A percentile compares a stretch with the other conserved stretches of the same genome.
Conservation (phyloP, 805 yeast genomes). For the Kazachstania psychrophila region DNA sequence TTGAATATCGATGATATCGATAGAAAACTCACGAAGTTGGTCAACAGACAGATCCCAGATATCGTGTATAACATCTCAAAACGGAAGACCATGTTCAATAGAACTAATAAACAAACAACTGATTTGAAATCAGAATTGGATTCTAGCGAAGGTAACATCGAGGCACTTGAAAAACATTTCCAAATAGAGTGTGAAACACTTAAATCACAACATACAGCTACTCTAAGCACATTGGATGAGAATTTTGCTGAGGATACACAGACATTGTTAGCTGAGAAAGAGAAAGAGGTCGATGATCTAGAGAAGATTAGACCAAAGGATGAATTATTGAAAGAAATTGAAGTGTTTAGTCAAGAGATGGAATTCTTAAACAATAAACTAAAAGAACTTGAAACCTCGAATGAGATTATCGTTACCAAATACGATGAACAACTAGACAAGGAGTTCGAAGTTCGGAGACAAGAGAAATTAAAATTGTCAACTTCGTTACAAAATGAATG, state of each 20-base stretch:
- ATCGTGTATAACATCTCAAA: slow-evolving; percentile 22
- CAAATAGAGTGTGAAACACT: background rate
- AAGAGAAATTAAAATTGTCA: background rate
- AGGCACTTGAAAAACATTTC: slow-evolving; percentile 6
- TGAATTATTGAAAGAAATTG: slow-evolving; percentile 5
- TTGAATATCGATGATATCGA: slow-evolving; percentile 2
- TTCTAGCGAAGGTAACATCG: slow-evolving; percentile 5
- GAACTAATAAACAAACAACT: slow-evolving; percentile 13
- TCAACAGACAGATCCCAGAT: slow-evolving; percentile 19
- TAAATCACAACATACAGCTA: background rate
- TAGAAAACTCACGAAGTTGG: slow-evolving; percentile 5
- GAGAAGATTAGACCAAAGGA: slow-evolving; percentile 20
- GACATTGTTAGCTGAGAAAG: slow-evolving; percentile 8
- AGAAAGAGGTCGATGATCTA: slow-evolving; percentile 17
- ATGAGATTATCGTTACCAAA: slow-evolving; percentile 1
- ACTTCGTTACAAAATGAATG: too few relatives aligned
- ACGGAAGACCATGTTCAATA: slow-evolving; percentile 15
- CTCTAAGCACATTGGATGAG: too few relatives aligned
- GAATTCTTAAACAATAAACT: background rate
- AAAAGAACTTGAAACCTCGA: background rate
- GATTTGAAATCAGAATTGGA: background rate
- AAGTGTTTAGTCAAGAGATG: background rate
- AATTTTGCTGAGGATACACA: slow-evolving; percentile 19
- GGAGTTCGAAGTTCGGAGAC: background rate
- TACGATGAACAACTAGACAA: slow-evolving; percentile 1